phyloP scores from a whole-genome alignment of 2,329 filamentous ascomycete species.

The Westerdykella sp. region DNA sequence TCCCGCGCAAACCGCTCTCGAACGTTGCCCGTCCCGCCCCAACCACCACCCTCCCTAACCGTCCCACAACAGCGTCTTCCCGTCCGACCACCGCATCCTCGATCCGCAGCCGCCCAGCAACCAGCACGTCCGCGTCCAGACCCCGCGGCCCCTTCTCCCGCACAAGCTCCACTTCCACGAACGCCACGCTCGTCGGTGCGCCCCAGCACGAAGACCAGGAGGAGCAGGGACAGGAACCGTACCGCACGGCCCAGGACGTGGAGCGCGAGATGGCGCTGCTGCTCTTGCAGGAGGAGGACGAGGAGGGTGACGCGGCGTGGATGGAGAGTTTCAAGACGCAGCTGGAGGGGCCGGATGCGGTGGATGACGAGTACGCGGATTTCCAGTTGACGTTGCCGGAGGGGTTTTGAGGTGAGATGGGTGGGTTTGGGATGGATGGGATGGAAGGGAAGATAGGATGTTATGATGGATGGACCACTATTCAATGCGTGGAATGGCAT shows the following conservation, averaged over 20 bases:
- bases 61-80: slow-evolving; percentile 14
- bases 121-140: slow-evolving; percentile 9
- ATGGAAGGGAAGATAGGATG: too few relatives aligned
- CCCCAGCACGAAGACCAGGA: slow-evolving; percentile 13
- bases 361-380: slow-evolving; percentile 25
- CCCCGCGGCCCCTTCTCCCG: slow-evolving; percentile 23
- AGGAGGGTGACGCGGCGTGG: slow-evolving; percentile 29
- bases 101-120: slow-evolving; percentile 11
- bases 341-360: slow-evolving; percentile 14
- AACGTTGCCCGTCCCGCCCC: slow-evolving; percentile 29
- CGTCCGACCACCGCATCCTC: background rate
- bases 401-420: slow-evolving; percentile 14
- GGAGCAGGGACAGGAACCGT: slow-evolving; percentile 1
- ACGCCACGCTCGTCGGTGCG: slow-evolving; percentile 23
- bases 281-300: slow-evolving; percentile 17
- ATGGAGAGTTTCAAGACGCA: slow-evolving; percentile 25
- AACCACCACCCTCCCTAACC: slow-evolving; percentile 18
- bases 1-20: slow-evolving; percentile 32
- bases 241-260: slow-evolving; percentile 28
- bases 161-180: slow-evolving; percentile 29
- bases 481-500: too few relatives aligned
- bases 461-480: too few relatives aligned
- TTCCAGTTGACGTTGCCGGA: slow-evolving; percentile 31
- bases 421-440: too few relatives aligned
- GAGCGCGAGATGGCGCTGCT: slow-evolving; percentile 29